Percentiles rank a stretch among this genome's conserved stretches.
Evolutionary conservation across 2,329 filamentous ascomycete species (phyloP).

Genomic region (Chaetomium strumarium): DNA sequence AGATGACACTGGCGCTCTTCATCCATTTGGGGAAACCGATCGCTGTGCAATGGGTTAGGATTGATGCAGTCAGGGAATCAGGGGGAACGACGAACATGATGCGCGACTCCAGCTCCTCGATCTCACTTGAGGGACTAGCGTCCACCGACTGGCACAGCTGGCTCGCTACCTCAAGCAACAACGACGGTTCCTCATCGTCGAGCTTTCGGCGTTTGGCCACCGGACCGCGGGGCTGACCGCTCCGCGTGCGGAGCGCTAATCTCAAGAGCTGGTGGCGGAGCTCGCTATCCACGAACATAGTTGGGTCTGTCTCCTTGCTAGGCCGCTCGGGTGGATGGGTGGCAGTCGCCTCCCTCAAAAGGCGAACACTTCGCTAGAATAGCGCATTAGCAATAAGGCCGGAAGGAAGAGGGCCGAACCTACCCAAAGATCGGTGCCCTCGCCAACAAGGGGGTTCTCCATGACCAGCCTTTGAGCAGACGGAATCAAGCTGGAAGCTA

Average conservation of each 20-base stretch:
- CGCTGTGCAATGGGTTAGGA: constrained; percentile 1
- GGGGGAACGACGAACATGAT: constrained; percentile 17
- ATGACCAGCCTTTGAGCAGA: constrained; percentile 16
- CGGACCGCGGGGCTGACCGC: not conserved
- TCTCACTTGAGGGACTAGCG: not conserved
- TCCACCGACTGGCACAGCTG: constrained; percentile 8
- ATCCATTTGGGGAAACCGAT: constrained; percentile 18
- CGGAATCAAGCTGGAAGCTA: constrained; percentile 23
- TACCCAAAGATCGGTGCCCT: constrained; percentile 25
- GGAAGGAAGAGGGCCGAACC: not conserved
- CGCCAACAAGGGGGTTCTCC: constrained; percentile 17
- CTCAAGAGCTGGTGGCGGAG: constrained; percentile 16
- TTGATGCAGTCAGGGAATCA: not conserved
- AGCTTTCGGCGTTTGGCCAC: constrained; percentile 19
- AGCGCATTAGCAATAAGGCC: not conserved
- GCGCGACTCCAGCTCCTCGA: constrained; percentile 13
- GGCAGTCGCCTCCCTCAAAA: constrained; percentile 17
- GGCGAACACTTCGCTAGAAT: constrained; percentile 16
- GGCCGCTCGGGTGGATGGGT: not conserved
- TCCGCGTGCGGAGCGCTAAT: not conserved
- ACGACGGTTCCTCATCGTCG: not conserved
- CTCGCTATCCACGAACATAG: constrained; percentile 18
- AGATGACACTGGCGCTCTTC: constrained; percentile 24
- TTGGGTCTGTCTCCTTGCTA: constrained; percentile 5
- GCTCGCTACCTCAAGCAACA: not conserved